Evolutionary conservation across 1,139 yeast genomes (phyloP), one percentile per base, ranked within the genome.

Genomic region (Nematodospora anomalae): DNA sequence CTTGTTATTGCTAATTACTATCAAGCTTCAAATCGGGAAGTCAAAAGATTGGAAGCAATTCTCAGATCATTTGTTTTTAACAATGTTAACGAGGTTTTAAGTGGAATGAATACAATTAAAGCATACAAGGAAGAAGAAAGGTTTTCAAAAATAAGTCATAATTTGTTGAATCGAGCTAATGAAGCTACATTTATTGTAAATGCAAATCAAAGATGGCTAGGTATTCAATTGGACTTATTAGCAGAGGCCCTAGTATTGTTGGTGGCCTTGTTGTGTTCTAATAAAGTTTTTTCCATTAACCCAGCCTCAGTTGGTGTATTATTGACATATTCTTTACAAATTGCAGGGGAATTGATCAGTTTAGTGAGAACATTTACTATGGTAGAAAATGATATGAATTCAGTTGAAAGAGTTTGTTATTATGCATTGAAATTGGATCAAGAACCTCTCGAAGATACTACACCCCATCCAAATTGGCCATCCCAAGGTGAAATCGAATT

Each of bases 131-230:
- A 65, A 8, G 71, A 71, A 18, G 57, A 61, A 10, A 59, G 80
- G 38, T 86, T 86, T 51, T 52, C 75, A 27, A 45, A 53, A 3
- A 74, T 69, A 46, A 78, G 79, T 45, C 74, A 75, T 43, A 42
- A 41, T 8, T 64, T 74, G 20, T 61, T 84, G 38, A 74, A 88
- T 55, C 64, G 66, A 27, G 81, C 81, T 80, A 83, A 84, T 50
- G 84, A 84, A 49, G 85, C 92, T 2, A 80, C 82, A 49, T 82
- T 71, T 50, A 45, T 85, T 37, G 75, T 83, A 7, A 64, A 79
- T 46, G 85, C 82, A 1, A 76, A 78, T 45, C 95, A 86, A 62
- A 75, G 94, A 55, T 88, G 95, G 95, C 72, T 86, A 30, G 76
- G 81, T 13, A 61, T 83, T 34, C 76, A 82, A 40, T 64, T 85